Base-by-base conservation (phyloP, 176 grass and related monocot species). In the Triticum turgidum region DNA sequence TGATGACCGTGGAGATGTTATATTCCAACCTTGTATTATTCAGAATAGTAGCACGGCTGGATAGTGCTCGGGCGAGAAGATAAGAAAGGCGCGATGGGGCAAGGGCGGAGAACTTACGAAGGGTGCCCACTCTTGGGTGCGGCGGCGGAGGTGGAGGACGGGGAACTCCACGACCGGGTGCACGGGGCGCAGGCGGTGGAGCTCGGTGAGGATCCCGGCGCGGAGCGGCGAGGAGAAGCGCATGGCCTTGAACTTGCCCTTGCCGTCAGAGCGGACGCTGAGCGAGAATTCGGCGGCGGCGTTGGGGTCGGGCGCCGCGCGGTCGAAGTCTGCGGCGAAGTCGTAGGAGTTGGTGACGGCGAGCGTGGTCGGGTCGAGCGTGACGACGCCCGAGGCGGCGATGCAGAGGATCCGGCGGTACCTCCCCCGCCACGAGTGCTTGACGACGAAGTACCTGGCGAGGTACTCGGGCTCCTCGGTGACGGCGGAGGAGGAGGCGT, bases 381-480 rank as follows among this genome's bases (percentile, higher is more conserved):
- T 99, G 35, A 94, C 62, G 80, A 99, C 85, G 30, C 87, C 89
- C 30, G 94, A 92, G 65, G 82, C 63, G 35, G 92, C 85, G 77
- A 99, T 85, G 86, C 97, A 99, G 14, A 99, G 94, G 91, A 99
- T 91, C 78, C 97, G 84, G 85, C 88, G 92, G 86, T 99, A 99
- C 75, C 97, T 87, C 18, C 92, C 97, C 32, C 97, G 80, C 97
- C 97, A 98, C 30, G 97, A 98, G 82, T 98, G 94, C 85, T 98
- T 98, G 83, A 98, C 82, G 30, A 94, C 92, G 79, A 94, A 74
- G 86, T 96, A 94, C 25, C 97, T 85, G 33, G 80, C 84, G 58
- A 98, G 89, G 88, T 98, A 98, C 90, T 98, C 97, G 7, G 97
- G 97, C 87, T 98, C 97, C 87, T 98, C 97, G 49, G 87, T 22